Conservation (phyloP, 192 early-diverging fungal genomes). For the Gryganskiella cystojenkinii region DNA sequence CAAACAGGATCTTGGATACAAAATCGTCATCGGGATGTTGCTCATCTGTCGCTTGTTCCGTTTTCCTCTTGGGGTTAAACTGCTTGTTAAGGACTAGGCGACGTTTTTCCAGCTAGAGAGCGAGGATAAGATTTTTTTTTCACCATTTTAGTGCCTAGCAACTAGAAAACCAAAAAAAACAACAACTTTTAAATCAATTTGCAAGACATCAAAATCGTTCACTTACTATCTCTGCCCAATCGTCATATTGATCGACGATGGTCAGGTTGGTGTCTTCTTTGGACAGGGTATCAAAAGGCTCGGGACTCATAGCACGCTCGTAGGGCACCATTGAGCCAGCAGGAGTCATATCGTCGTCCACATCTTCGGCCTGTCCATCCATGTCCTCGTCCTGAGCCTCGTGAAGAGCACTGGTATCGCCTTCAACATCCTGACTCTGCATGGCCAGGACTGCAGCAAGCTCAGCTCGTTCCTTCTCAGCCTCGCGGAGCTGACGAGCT, state of each 20-base stretch:
- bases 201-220: background rate
- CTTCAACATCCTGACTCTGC: slow-evolving; percentile 54
- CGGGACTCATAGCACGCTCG: slow-evolving; percentile 71
- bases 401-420: slow-evolving; percentile 15
- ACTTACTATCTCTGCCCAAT: slow-evolving; percentile 71
- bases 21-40: slow-evolving; percentile 54
- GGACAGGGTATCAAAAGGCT: slow-evolving; percentile 57
- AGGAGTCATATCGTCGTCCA: slow-evolving; percentile 50
- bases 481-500: slow-evolving; percentile 64
- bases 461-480: slow-evolving; percentile 64
- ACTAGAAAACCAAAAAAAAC: background rate
- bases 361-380: slow-evolving; percentile 57
- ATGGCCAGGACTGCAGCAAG: slow-evolving; percentile 62
- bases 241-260: slow-evolving; percentile 69
- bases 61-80: slow-evolving; percentile 62
- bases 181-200: background rate
- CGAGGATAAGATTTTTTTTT: background rate
- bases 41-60: slow-evolving; percentile 28
- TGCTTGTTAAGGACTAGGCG: slow-evolving; percentile 62
- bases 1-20: slow-evolving; percentile 68
- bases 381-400: slow-evolving; percentile 55
- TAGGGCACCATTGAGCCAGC: slow-evolving; percentile 59
- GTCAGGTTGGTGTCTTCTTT: slow-evolving; percentile 66
- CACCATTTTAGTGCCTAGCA: too few species aligned
- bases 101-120: slow-evolving; percentile 60